A percentile compares a stretch with the other conserved stretches of the same genome.
Evolutionary conservation across 192 early-diverging fungal genomes (phyloP).

Genomic region (Coemansia sp.): DNA sequence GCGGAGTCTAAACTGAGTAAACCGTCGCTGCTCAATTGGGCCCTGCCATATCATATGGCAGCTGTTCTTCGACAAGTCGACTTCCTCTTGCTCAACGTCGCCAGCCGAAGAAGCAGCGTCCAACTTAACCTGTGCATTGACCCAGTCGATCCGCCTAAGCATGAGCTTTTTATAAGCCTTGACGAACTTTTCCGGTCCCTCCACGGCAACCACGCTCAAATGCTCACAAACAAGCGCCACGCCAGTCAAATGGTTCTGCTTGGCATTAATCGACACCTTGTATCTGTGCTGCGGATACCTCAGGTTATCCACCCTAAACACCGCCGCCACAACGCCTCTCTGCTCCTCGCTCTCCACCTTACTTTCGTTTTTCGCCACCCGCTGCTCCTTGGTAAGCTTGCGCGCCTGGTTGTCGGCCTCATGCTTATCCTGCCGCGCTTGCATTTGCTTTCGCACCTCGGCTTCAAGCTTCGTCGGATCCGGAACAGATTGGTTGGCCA

Average conservation of each 20-base stretch:
- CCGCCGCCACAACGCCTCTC: conserved; percentile 73
- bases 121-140: conserved; percentile 39
- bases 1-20: conserved; percentile 74
- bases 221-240: conserved; percentile 71
- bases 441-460: conserved; percentile 84
- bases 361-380: conserved; percentile 68
- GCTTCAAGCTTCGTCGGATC: conserved; percentile 96
- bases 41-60: conserved; percentile 97
- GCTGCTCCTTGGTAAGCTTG: conserved; percentile 88
- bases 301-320: conserved; percentile 74
- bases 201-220: conserved; percentile 83
- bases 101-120: conserved; percentile 34
- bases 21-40: conserved; percentile 71
- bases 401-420: conserved; percentile 78
- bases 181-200: conserved; percentile 88
- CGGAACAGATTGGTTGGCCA: conserved; percentile 93
- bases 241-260: conserved; percentile 84
- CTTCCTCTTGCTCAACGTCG: conserved; percentile 9
- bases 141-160: conserved; percentile 95
- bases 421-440: conserved; percentile 75
- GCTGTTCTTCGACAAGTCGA: conserved; percentile 62
- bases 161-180: conserved; percentile 96
- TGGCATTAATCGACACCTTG: conserved; percentile 91
- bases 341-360: conserved; percentile 76
- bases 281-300: conserved; percentile 78